phyloP scores from a whole-genome alignment of 768 basidiomycete genomes.

The Lentinula detonsa region DNA sequence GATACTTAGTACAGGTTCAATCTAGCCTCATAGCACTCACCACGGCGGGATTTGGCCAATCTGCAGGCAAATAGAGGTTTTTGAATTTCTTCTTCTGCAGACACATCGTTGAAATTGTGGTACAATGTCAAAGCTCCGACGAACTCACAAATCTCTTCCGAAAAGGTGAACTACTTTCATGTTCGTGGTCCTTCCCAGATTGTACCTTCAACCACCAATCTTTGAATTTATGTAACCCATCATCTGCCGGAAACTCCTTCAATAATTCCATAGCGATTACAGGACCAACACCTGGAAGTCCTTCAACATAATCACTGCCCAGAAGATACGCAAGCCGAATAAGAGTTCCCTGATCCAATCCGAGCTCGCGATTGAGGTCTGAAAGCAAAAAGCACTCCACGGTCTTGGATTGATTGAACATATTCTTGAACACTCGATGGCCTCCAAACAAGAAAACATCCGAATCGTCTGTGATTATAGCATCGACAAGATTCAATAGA shows the following conservation, averaged over 20 bases:
- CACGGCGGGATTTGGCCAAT: constrained; percentile 93
- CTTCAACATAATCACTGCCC: constrained; percentile 95
- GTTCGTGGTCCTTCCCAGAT: constrained; percentile 74
- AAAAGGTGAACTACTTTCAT: constrained; percentile 73
- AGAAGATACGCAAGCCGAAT: constrained; percentile 89
- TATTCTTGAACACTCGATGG: constrained; percentile 93
- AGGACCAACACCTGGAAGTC: constrained; percentile 86
- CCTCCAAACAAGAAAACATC: constrained; percentile 99
- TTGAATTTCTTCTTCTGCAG: constrained; percentile 86
- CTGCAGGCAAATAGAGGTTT: constrained; percentile 66
- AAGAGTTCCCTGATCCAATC: constrained; percentile 79
- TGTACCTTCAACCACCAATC: constrained; percentile 96
- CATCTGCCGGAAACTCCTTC: constrained; percentile 85
- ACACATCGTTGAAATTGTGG: constrained; percentile 9
- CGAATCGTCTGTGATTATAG: constrained; percentile 98
- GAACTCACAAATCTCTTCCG: constrained; percentile 73
- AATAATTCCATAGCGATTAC: constrained; percentile 95
- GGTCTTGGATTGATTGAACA: constrained; percentile 99
- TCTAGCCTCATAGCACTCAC: constrained; percentile 36
- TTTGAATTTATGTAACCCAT: constrained; percentile 81
- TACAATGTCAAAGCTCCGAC: background rate
- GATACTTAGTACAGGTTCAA: background rate
- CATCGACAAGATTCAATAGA: constrained; percentile 81
- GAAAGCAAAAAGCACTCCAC: constrained; percentile 90
- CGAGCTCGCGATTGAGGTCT: constrained; percentile 84